Evolutionary conservation across 1,284 basidiomycete species (phyloP), one percentile per base, ranked within the genome.

Genomic region (Afroboletus lepidellus): DNA sequence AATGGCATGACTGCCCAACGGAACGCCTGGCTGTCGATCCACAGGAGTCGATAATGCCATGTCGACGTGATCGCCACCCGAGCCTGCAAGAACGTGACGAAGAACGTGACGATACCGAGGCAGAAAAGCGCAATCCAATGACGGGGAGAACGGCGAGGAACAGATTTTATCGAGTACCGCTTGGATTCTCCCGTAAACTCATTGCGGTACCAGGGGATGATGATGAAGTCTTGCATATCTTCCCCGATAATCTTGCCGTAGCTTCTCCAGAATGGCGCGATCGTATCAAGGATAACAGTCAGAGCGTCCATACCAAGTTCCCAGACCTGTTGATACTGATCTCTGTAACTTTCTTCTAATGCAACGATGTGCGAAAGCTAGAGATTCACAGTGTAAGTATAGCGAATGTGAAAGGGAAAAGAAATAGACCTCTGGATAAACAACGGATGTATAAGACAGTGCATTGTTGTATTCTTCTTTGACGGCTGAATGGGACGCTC

Each of bases 181-280:
- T 86, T 84, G 34, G 80, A 53, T 71, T 87, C 85, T 36, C 87
- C 87, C 0, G 87, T 89, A 64, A 89, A 90, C 61, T 89, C 87
- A 65, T 90, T 87, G 38, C 88, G 79, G 60, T 90, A 90, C 61
- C 86, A 77, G 9, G 87, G 87, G 55, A 90, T 81, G 59, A 89
- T 85, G 56, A 90, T 78, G 64, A 90, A 89, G 58, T 88, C 85
- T 49, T 84, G 82, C 36, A 87, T 74, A 59, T 90, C 87, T 62
- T 86, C 78, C 37, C 86, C 85, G 50, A 90, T 87, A 13, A 80
- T 78, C 59, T 85, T 88, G 43, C 87, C 87, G 54, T 90, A 88
- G 34, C 77, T 85, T 53, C 87, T 75, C 87, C 87, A 90, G 62
- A 90, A 80, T 0, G 87, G 87, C 0, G 87, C 81, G 13, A 88